A percentile compares a stretch with the other conserved stretches of the same genome.
Evolutionary conservation across 2,329 filamentous ascomycete genomes (phyloP).

Genomic region (Triangularia setosa): DNA sequence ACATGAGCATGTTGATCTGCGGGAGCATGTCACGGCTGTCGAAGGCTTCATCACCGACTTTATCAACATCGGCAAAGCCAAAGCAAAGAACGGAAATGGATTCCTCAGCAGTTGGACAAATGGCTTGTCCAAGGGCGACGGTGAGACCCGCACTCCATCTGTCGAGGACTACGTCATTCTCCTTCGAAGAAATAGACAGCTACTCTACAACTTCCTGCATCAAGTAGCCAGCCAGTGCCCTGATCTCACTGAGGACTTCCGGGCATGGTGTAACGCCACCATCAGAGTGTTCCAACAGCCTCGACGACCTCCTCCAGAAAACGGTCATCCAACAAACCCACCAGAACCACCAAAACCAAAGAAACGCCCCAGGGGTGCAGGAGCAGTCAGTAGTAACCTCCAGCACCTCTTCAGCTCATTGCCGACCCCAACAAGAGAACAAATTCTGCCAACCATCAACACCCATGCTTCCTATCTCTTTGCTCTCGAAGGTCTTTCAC

Average conservation of each 20-base stretch:
- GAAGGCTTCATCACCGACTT: conserved; percentile 69
- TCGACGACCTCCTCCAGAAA: background rate
- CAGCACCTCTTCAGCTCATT: conserved; percentile 45
- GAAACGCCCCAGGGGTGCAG: conserved; percentile 34
- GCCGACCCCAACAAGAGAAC: conserved; percentile 40
- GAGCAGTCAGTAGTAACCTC: conserved; percentile 39
- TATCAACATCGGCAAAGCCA: conserved; percentile 53
- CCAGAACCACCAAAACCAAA: conserved; percentile 14
- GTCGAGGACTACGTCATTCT: conserved; percentile 71
- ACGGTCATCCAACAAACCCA: conserved; percentile 11
- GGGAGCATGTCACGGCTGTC: conserved; percentile 61
- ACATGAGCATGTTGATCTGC: conserved; percentile 68
- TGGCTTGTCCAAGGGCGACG: background rate
- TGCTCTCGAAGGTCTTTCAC: conserved; percentile 51
- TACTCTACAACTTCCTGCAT: conserved; percentile 68
- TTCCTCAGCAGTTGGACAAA: background rate
- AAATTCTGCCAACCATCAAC: conserved; percentile 52
- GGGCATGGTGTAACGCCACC: conserved; percentile 56
- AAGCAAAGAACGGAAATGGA: conserved; percentile 22
- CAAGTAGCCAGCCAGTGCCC: conserved; percentile 65
- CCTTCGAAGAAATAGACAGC: conserved; percentile 58
- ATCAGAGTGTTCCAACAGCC: conserved; percentile 51
- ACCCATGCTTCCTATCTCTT: conserved; percentile 58
- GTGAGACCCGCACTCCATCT: conserved; percentile 44
- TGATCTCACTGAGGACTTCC: conserved; percentile 58